Evolutionary conservation across 2,329 filamentous ascomycete species (phyloP).

Genomic region (Fusarium nisikadoi): DNA sequence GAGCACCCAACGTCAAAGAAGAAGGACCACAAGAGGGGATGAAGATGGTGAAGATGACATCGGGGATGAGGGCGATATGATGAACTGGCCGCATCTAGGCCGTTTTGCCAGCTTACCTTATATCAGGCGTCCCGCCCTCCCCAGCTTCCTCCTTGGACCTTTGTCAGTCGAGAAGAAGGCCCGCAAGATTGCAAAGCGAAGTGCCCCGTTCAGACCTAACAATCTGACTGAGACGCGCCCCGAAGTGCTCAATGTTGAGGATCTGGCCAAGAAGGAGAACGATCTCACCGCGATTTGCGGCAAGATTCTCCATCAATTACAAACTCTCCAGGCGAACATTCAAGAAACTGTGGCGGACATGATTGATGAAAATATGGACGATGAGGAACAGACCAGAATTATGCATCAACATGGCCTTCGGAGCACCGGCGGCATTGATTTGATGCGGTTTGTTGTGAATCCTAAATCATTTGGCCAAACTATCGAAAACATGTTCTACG

Average conservation of each 20-base stretch:
- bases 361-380: slow-evolving; percentile 58
- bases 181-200: slow-evolving; percentile 76
- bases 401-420: slow-evolving; percentile 75
- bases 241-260: slow-evolving; percentile 78
- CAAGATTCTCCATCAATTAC: slow-evolving; percentile 75
- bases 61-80: slow-evolving; percentile 78
- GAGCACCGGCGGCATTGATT: slow-evolving; percentile 75
- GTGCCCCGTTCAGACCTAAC: slow-evolving; percentile 74
- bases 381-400: slow-evolving; percentile 59
- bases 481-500: slow-evolving; percentile 96
- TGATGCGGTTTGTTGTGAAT: slow-evolving; percentile 91
- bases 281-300: slow-evolving; percentile 82
- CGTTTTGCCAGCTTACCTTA: slow-evolving; percentile 78
- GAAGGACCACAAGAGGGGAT: slow-evolving; percentile 52
- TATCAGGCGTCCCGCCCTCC: slow-evolving; percentile 78
- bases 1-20: slow-evolving; percentile 59
- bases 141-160: slow-evolving; percentile 88
- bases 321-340: slow-evolving; percentile 57
- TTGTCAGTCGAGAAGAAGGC: slow-evolving; percentile 88
- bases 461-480: slow-evolving; percentile 92
- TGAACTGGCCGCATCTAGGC: slow-evolving; percentile 89
- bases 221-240: slow-evolving; percentile 78
- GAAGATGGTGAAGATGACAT: slow-evolving; percentile 67
- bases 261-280: slow-evolving; percentile 80
- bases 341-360: slow-evolving; percentile 58